Conservation (phyloP, 345 rosid genomes). For the Moricandia arvensis region DNA sequence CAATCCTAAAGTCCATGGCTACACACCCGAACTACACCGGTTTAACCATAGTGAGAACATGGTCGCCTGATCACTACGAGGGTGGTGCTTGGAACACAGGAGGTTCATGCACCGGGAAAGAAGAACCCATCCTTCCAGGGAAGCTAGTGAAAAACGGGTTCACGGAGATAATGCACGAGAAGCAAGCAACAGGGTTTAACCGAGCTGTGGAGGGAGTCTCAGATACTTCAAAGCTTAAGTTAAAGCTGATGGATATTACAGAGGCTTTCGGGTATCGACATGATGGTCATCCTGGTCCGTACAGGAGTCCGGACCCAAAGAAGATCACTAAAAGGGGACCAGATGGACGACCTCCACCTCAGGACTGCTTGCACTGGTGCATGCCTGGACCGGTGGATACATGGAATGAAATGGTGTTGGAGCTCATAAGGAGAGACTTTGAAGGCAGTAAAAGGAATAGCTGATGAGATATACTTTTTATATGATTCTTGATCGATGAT, state of each 20-base stretch:
- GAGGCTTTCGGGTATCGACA: constrained; percentile 83
- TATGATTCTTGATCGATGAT: constrained; percentile 12
- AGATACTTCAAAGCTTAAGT: constrained; percentile 39
- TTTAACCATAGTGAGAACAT: constrained; percentile 72
- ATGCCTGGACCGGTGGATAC: constrained; percentile 98
- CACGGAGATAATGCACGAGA: constrained; percentile 72
- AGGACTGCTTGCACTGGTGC: constrained; percentile 99
- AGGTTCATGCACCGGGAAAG: constrained; percentile 94
- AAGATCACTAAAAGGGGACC: constrained; percentile 77
- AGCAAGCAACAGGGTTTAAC: constrained; percentile 71
- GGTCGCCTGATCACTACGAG: constrained; percentile 96
- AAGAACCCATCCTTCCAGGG: constrained; percentile 56
- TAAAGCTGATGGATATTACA: constrained; percentile 85
- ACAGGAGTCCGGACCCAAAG: constrained; percentile 78
- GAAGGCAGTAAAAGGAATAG: constrained; percentile 37
- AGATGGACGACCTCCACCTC: constrained; percentile 85
- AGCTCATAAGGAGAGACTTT: constrained; percentile 64
- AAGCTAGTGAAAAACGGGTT: constrained; percentile 77
- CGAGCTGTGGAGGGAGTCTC: constrained; percentile 40
- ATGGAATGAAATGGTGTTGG: constrained; percentile 94
- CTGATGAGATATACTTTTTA: constrained; percentile 6
- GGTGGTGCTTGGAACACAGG: constrained; percentile 99
- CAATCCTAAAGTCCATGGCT: constrained; percentile 62
- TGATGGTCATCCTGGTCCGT: constrained; percentile 98
- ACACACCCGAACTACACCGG: constrained; percentile 81